These are phyloP conservation scores for Calophaca sinica DNA, from an alignment of 306 rosid genomes.

Conservation along the genomic window DNA sequence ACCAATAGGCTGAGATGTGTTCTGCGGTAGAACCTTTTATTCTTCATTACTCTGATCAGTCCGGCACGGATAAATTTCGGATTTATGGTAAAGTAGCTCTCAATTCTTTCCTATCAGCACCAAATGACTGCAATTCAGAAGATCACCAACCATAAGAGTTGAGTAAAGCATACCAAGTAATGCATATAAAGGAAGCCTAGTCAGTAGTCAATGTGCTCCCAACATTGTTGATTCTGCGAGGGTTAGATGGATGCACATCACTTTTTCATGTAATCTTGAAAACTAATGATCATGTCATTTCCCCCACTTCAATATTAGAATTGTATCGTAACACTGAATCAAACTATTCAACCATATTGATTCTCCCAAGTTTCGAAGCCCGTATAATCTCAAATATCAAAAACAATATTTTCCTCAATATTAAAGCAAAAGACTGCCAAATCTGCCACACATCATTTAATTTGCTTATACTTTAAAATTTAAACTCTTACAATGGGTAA, in stretches of 20 bases:
- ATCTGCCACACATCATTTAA: neutral
- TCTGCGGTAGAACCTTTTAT: slow-evolving; percentile 54
- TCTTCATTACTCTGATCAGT: slow-evolving; percentile 44
- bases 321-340: neutral
- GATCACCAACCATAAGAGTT: slow-evolving; percentile 21
- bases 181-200: neutral
- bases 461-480: neutral
- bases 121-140: slow-evolving; percentile 68
- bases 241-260: neutral
- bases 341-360: neutral
- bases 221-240: neutral
- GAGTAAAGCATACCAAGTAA: slow-evolving; percentile 15
- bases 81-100: slow-evolving; percentile 70
- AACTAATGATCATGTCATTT: slow-evolving; percentile 1
- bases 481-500: neutral
- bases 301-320: slow-evolving; percentile 16
- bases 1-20: slow-evolving; percentile 41
- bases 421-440: slow-evolving; percentile 12
- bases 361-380: slow-evolving; percentile 12
- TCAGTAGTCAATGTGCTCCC: neutral
- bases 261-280: slow-evolving; percentile 27
- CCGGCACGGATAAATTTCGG: slow-evolving; percentile 14
- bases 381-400: neutral
- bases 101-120: slow-evolving; percentile 84
- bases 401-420: neutral